Conservation (phyloP, 225 moss, liverwort and hornwort genomes). For the Marchantia polymorpha region DNA sequence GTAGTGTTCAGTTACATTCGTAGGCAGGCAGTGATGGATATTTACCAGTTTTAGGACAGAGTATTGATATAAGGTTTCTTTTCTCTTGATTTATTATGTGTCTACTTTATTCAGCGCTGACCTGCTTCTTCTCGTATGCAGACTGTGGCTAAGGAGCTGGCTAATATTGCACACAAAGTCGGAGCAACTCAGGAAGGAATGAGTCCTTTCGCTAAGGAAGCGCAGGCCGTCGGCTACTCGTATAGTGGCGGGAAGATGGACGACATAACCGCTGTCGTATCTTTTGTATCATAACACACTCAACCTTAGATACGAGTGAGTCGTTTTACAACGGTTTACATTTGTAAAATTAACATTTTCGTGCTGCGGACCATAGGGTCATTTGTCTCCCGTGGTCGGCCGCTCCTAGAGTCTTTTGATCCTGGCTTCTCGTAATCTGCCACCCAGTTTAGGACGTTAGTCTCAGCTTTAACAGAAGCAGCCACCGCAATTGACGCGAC, state of each 20-base stretch:
- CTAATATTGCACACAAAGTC: constrained; percentile 56
- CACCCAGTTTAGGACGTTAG: background rate
- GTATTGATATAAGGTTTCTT: background rate
- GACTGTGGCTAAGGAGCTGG: constrained; percentile 68
- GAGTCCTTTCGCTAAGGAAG: constrained; percentile 82
- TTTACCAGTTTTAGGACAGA: too few relatives aligned
- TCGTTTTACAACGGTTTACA: background rate
- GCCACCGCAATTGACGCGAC: background rate
- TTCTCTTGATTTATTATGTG: too few relatives aligned
- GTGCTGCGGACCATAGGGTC: background rate
- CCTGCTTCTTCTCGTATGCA: constrained; percentile 26
- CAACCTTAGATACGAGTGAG: background rate
- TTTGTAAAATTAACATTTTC: background rate
- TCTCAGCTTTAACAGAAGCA: background rate
- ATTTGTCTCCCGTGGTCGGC: background rate
- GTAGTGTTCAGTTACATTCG: background rate
- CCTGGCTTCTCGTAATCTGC: background rate
- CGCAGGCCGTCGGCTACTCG: constrained; percentile 58
- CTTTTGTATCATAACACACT: constrained; percentile 47
- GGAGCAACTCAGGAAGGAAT: constrained; percentile 54
- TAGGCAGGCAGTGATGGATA: background rate
- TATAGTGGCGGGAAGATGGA: constrained; percentile 89
- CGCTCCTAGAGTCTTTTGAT: background rate
- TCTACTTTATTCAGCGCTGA: background rate
- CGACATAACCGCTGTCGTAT: constrained; percentile 83